These are phyloP conservation scores for Pelagophyceae sp. DNA, from an alignment of 352 stramenopile genomes.

Conservation along the genomic window DNA sequence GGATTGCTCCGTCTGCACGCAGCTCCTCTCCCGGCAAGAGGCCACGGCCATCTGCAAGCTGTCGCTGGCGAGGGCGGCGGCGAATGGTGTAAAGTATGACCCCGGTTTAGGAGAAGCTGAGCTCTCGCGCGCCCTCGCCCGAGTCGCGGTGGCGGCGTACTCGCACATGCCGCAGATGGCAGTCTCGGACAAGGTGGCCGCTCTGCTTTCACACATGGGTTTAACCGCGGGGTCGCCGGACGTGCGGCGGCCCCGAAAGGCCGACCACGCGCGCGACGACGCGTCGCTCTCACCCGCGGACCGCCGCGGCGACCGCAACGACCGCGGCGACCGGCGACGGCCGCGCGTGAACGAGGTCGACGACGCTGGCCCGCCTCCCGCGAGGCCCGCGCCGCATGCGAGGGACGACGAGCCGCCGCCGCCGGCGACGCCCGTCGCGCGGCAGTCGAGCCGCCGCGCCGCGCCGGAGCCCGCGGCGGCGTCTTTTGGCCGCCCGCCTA, in stretches of 20 bases:
- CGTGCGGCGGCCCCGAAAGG: not conserved
- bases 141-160: not conserved
- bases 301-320: too few species aligned
- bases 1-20: not conserved
- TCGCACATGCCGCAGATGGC: not conserved
- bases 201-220: slow-evolving; percentile 7
- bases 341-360: too few species aligned
- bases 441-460: too few species aligned
- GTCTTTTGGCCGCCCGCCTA: too few species aligned
- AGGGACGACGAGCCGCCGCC: too few species aligned
- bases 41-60: not conserved
- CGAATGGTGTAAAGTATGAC: not conserved
- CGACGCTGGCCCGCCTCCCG: too few species aligned
- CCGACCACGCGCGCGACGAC: not conserved
- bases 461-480: too few species aligned
- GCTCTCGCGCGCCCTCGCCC: not conserved
- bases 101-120: not conserved
- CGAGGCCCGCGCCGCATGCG: too few species aligned
- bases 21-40: not conserved
- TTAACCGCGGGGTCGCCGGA: not conserved
- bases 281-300: too few species aligned
- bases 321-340: too few species aligned
- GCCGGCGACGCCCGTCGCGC: too few species aligned
- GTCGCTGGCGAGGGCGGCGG: not conserved
- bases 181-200: slow-evolving; percentile 9